Percentiles rank a stretch among this genome's conserved stretches.
Conservation (phyloP, 2,329 filamentous ascomycete species). For the Eurotiales sp. region DNA sequence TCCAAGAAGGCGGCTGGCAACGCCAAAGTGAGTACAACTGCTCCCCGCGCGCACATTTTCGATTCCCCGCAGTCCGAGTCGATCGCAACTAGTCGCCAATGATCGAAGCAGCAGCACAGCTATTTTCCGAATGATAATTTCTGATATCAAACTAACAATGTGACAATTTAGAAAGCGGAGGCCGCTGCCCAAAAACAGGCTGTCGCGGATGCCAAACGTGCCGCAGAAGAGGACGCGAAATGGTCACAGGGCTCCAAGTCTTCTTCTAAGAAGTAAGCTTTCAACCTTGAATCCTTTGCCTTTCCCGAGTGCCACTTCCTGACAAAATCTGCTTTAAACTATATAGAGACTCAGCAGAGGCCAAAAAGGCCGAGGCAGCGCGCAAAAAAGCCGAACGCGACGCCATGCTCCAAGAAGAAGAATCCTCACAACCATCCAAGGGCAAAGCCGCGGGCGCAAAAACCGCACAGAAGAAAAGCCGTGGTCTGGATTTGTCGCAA, state of each 20-base stretch:
- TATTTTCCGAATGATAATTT: no score
- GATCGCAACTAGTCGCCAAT: no score
- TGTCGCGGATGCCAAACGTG: slow-evolving; percentile 62
- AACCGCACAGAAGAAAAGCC: slow-evolving; percentile 51
- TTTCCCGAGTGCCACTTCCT: not conserved
- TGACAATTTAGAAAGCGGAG: slow-evolving; percentile 73
- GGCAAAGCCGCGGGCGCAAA: slow-evolving; percentile 58
- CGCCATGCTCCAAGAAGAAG: slow-evolving; percentile 77
- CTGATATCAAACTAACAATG: not conserved
- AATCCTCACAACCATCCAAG: slow-evolving; percentile 59
- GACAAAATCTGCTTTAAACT: not conserved
- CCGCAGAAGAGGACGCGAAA: slow-evolving; percentile 65
- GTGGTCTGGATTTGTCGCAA: slow-evolving; percentile 70
- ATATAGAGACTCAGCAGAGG: slow-evolving; percentile 73
- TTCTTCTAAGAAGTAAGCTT: slow-evolving; percentile 72
- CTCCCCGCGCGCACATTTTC: slow-evolving; percentile 17
- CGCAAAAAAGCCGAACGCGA: slow-evolving; percentile 92
- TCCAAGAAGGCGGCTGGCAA: slow-evolving; percentile 88
- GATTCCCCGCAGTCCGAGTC: slow-evolving; percentile 13
- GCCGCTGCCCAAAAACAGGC: slow-evolving; percentile 77
- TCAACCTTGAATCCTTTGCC: not conserved
- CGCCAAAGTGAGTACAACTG: slow-evolving; percentile 48
- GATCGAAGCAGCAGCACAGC: no score
- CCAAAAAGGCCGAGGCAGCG: slow-evolving; percentile 75
- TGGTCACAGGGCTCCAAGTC: slow-evolving; percentile 87